These are phyloP conservation scores for Telopea speciosissima DNA, from an alignment of 177 flowering plant species.

Conservation along the genomic window DNA sequence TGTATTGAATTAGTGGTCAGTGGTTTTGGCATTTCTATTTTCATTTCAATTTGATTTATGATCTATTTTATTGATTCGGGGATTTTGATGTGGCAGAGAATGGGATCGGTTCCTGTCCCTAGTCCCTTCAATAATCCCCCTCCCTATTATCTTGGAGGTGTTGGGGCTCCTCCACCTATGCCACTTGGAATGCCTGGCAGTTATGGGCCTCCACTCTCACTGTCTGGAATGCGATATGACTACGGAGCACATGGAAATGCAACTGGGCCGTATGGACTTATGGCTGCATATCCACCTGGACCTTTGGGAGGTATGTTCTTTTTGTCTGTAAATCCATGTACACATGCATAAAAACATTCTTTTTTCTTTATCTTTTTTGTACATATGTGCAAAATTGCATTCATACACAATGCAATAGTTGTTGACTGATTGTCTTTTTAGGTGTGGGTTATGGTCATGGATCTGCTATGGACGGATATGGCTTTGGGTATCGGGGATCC, in stretches of 20 bases:
- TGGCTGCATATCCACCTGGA: conserved; percentile 27
- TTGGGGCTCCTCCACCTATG: conserved; percentile 31
- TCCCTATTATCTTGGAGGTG: conserved; percentile 36
- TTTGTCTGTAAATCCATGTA: conserved; percentile 1
- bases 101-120: conserved; percentile 24
- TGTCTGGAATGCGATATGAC: conserved; percentile 28
- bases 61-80: neutral
- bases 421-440: conserved; percentile 9
- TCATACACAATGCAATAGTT: neutral
- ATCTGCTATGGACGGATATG: conserved; percentile 32
- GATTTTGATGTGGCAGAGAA: conserved; percentile 21
- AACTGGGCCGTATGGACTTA: conserved; percentile 29
- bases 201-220: conserved; percentile 28
- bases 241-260: conserved; percentile 24
- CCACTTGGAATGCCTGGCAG: conserved; percentile 26
- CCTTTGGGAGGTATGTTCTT: conserved; percentile 24
- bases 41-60: too few species aligned
- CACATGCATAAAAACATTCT: too few species aligned
- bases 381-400: neutral
- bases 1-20: neutral
- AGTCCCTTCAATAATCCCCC: conserved; percentile 28
- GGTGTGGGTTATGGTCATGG: conserved; percentile 32
- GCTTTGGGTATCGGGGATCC: conserved; percentile 35
- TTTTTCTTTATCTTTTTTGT: too few species aligned
- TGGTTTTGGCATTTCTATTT: neutral